phyloP scores from a whole-genome alignment of 2,329 filamentous ascomycete species.

The Didymella glomerata region DNA sequence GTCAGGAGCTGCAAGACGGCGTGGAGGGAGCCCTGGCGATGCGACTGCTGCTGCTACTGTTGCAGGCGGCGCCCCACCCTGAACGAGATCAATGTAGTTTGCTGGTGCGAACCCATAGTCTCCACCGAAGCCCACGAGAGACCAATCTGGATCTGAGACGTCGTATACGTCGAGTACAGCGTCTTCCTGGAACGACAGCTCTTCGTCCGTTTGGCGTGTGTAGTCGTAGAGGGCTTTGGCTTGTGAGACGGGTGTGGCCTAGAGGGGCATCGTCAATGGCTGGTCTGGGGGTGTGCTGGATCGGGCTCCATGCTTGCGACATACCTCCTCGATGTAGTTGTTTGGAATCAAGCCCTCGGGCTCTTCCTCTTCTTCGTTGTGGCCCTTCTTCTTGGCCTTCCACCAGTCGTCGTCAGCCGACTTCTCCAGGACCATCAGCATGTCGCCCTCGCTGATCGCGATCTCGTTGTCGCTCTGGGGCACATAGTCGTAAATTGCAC shows the following conservation, averaged over 20 bases:
- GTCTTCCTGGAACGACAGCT: constrained; percentile 94
- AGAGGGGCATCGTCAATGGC: constrained; percentile 14
- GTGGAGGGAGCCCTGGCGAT: constrained; percentile 56
- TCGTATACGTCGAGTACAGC: constrained; percentile 85
- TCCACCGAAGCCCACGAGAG: constrained; percentile 81
- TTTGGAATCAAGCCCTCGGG: constrained; percentile 89
- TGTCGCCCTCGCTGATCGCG: constrained; percentile 81
- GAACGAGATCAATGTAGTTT: constrained; percentile 87
- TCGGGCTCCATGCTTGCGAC: constrained; percentile 40
- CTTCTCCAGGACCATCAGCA: constrained; percentile 89
- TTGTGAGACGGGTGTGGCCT: constrained; percentile 72
- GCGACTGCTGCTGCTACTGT: constrained; percentile 43
- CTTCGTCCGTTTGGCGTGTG: constrained; percentile 94
- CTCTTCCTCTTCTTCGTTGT: constrained; percentile 84
- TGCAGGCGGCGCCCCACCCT: constrained; percentile 53
- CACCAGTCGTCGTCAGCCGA: constrained; percentile 83
- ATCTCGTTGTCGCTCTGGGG: constrained; percentile 89
- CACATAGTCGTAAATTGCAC: constrained; percentile 89
- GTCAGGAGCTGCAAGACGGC: constrained; percentile 53
- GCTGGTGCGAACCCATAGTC: constrained; percentile 95
- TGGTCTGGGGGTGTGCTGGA: constrained; percentile 5
- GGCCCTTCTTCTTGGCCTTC: constrained; percentile 89
- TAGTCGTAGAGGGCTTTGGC: constrained; percentile 99
- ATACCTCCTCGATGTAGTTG: constrained; percentile 94
- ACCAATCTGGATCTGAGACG: constrained; percentile 93